Evolutionary conservation across 352 stramenopile species (phyloP).

Genomic region (Pythium phragmitis): DNA sequence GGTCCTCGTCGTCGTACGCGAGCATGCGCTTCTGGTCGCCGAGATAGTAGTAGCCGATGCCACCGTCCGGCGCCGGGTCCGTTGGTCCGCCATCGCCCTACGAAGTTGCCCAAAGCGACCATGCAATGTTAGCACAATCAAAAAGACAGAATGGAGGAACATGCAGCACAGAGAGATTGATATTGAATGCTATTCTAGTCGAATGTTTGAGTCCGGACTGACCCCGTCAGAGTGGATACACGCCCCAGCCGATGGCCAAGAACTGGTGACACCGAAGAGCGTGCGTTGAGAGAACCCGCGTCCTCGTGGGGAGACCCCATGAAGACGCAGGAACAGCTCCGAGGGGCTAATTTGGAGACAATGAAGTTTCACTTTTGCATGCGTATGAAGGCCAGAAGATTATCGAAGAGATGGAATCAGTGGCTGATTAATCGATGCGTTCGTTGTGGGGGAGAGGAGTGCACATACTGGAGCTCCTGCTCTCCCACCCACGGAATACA

Average conservation of each 20-base stretch:
- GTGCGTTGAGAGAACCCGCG: slow-evolving; percentile 29
- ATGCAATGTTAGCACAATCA: background rate
- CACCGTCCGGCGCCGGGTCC: slow-evolving; percentile 65
- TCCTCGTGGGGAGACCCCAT: background rate
- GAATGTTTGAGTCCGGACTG: slow-evolving; percentile 87
- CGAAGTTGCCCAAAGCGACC: background rate
- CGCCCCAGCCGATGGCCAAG: slow-evolving; percentile 64
- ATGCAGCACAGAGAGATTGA: background rate
- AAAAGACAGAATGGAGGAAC: background rate
- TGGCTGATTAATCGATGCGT: slow-evolving; percentile 91
- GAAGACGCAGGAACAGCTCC: slow-evolving; percentile 29
- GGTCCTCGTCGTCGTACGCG: slow-evolving; percentile 61
- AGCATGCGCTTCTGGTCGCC: slow-evolving; percentile 84
- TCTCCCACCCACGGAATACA: background rate
- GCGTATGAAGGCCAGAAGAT: slow-evolving; percentile 89
- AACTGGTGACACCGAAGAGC: slow-evolving; percentile 72
- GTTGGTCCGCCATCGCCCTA: slow-evolving; percentile 79
- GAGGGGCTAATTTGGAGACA: slow-evolving; percentile 88
- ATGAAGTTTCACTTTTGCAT: slow-evolving; percentile 67
- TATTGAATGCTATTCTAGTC: background rate
- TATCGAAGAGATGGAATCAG: slow-evolving; percentile 50
- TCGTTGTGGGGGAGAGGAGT: background rate
- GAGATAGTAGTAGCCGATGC: slow-evolving; percentile 87
- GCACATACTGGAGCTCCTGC: background rate
- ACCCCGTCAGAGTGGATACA: slow-evolving; percentile 73